Evolutionary conservation across 495 filamentous ascomycete genomes (phyloP).

Genomic region (Penicillium alfredii): DNA sequence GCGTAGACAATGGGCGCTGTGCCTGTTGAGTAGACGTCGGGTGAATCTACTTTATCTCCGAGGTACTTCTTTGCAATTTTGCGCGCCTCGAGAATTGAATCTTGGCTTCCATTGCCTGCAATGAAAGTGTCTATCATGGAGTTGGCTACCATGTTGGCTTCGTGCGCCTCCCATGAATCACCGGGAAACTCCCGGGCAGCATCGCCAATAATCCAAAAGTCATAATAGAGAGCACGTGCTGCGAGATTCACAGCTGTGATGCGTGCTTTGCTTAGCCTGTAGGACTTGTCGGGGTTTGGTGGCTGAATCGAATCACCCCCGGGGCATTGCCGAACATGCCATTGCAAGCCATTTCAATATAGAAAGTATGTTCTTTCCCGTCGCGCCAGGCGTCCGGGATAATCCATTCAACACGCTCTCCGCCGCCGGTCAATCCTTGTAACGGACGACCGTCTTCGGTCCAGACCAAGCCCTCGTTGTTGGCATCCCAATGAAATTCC

Average conservation of each 20-base stretch:
- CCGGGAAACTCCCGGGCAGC: constrained; percentile 73
- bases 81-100: constrained; percentile 70
- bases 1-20: constrained; percentile 72
- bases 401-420: constrained; percentile 85
- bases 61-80: constrained; percentile 78
- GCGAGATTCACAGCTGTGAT: constrained; percentile 85
- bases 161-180: constrained; percentile 79
- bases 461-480: constrained; percentile 90
- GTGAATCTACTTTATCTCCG: constrained; percentile 72
- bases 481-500: constrained; percentile 93
- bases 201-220: constrained; percentile 94
- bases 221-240: constrained; percentile 75
- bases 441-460: constrained; percentile 79
- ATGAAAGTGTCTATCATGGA: constrained; percentile 86
- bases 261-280: constrained; percentile 67
- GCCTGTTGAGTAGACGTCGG: constrained; percentile 74
- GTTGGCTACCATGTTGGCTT: constrained; percentile 76
- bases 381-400: constrained; percentile 74
- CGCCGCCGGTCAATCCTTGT: constrained; percentile 89
- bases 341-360: constrained; percentile 98
- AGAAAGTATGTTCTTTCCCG: constrained; percentile 80
- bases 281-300: constrained; percentile 75
- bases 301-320: constrained; percentile 86
- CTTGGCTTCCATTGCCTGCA: constrained; percentile 63
- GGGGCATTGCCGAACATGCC: constrained; percentile 94